Evolutionary conservation across 139 green algal genomes (phyloP).

Genomic region (Pedinophyceae sp.): DNA sequence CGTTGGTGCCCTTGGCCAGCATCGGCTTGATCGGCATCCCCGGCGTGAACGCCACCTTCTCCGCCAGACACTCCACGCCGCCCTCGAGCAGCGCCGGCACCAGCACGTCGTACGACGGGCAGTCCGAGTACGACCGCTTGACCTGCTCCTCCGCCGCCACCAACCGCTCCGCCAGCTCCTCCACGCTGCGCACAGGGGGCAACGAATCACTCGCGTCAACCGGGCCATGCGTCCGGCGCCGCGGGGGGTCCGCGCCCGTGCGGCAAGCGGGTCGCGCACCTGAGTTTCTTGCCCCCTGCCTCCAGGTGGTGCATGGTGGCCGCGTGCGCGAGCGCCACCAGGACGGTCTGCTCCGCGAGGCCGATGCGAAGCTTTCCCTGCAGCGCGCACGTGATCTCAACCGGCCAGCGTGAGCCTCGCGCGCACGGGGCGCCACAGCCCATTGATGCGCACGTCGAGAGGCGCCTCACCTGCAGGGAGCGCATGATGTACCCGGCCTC

Average conservation of each 20-base stretch:
- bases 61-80: slow-evolving; percentile 32
- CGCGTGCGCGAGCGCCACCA: slow-evolving; percentile 77
- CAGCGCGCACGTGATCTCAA: slow-evolving; percentile 14
- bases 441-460: neutral
- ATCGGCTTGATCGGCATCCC: slow-evolving; percentile 74
- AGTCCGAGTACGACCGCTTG: slow-evolving; percentile 74
- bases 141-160: slow-evolving; percentile 47
- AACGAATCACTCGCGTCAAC: too few species aligned
- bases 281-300: slow-evolving; percentile 9
- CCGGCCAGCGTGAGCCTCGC: neutral
- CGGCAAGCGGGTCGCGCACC: too few species aligned
- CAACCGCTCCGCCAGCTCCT: slow-evolving; percentile 41
- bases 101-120: slow-evolving; percentile 73
- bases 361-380: slow-evolving; percentile 95
- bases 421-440: neutral
- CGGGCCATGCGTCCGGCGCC: too few species aligned
- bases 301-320: slow-evolving; percentile 36
- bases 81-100: slow-evolving; percentile 61
- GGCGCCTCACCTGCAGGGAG: slow-evolving; percentile 39
- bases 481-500: slow-evolving; percentile 83
- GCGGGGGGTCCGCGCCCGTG: too few species aligned
- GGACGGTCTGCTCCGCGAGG: slow-evolving; percentile 83
- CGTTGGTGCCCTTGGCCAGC: slow-evolving; percentile 85
- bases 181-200: too few species aligned
- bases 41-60: slow-evolving; percentile 62